A percentile compares a stretch with the other conserved stretches of the same genome.
These are phyloP conservation scores for Lojkania enalia DNA, from an alignment of 2,329 filamentous ascomycete species.

Conservation along the genomic window DNA sequence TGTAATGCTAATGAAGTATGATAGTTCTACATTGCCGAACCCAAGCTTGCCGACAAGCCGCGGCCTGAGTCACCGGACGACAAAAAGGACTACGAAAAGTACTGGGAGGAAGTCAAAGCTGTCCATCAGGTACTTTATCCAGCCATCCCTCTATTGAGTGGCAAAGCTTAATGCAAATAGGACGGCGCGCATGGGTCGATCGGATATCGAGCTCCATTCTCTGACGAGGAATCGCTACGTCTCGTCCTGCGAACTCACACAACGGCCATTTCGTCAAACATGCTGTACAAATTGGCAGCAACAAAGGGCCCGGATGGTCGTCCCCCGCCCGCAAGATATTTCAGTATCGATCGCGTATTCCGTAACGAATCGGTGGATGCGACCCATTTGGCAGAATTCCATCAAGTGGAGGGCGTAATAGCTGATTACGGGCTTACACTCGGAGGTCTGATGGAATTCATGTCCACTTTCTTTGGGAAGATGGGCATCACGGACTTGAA, in stretches of 20 bases:
- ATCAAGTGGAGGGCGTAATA: constrained; percentile 98
- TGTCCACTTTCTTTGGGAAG: constrained; percentile 93
- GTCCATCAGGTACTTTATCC: too few species aligned
- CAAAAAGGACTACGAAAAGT: constrained; percentile 70
- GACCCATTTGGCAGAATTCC: constrained; percentile 96
- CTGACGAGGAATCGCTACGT: constrained; percentile 79
- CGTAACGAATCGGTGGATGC: constrained; percentile 96
- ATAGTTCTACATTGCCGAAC: constrained; percentile 95
- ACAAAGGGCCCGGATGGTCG: constrained; percentile 41
- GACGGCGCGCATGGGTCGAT: constrained; percentile 91
- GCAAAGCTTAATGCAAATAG: too few species aligned
- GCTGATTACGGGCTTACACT: constrained; percentile 93
- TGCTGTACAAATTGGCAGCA: constrained; percentile 86
- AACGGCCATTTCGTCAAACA: constrained; percentile 86
- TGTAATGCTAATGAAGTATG: too few species aligned
- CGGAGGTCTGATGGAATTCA: constrained; percentile 90
- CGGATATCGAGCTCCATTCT: constrained; percentile 95
- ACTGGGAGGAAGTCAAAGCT: constrained; percentile 83
- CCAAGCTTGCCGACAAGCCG: constrained; percentile 70
- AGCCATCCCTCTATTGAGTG: too few species aligned
- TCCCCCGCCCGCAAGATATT: constrained; percentile 89
- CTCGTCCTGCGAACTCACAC: constrained; percentile 96
- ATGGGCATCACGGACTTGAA: constrained; percentile 87
- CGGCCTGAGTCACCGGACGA: constrained; percentile 62
- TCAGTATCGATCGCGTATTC: constrained; percentile 98